These are phyloP conservation scores for Gossypium thurberi DNA, from an alignment of 345 rosid species.

Conservation along the genomic window DNA sequence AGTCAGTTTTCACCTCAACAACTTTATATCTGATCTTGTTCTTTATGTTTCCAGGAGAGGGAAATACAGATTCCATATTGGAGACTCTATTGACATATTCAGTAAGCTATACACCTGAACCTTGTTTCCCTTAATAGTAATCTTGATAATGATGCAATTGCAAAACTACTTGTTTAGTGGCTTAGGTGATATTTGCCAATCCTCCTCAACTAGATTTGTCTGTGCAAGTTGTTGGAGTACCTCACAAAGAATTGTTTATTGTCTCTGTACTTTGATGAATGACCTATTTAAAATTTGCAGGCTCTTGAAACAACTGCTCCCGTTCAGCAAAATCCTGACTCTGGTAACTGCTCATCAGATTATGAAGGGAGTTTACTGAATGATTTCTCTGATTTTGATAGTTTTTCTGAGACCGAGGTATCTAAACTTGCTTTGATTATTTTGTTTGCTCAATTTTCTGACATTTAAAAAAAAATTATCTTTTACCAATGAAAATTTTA, in stretches of 20 bases:
- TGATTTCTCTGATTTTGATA: constrained; percentile 42
- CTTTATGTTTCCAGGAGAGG: constrained; percentile 41
- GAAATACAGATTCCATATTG: constrained; percentile 38
- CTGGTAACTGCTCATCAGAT: constrained; percentile 42
- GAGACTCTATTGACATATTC: constrained; percentile 24
- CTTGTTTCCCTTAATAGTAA: background rate
- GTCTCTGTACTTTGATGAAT: background rate
- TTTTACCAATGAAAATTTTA: background rate
- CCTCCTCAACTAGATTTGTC: background rate
- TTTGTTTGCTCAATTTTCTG: background rate
- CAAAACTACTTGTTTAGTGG: background rate
- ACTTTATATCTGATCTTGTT: background rate
- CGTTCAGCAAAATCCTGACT: constrained; percentile 30
- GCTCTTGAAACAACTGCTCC: constrained; percentile 42
- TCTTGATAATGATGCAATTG: background rate
- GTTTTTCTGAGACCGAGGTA: constrained; percentile 61
- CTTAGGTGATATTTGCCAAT: background rate
- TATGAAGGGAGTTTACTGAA: constrained; percentile 40
- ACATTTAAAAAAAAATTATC: background rate
- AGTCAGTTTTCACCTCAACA: background rate
- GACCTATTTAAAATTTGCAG: constrained; percentile 29
- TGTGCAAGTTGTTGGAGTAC: background rate
- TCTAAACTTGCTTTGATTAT: background rate
- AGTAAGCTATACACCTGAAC: background rate
- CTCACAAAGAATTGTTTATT: background rate